Percentiles rank a stretch among this genome's conserved stretches.
These are phyloP conservation scores for Solanum okadae DNA, from an alignment of 257 asterid genomes.

Conservation along the genomic window DNA sequence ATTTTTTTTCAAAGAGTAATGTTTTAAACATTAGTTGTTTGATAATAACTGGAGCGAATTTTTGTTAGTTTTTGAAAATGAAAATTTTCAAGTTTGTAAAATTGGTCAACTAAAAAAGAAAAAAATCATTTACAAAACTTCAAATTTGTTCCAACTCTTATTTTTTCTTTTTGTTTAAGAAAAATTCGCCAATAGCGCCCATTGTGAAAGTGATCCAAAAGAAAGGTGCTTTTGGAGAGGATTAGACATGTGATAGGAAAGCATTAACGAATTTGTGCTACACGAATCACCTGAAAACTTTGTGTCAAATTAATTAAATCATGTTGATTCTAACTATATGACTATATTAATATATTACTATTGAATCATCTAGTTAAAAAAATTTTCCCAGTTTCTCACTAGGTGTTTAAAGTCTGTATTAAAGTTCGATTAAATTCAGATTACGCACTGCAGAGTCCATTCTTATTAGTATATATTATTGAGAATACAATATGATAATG, in stretches of 20 bases:
- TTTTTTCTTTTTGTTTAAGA: background rate
- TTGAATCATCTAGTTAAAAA: too few species aligned
- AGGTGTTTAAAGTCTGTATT: fast-evolving
- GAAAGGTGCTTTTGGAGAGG: background rate
- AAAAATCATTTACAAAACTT: background rate
- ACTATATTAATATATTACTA: background rate
- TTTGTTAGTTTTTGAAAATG: background rate
- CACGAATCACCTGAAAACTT: background rate
- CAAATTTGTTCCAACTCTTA: background rate
- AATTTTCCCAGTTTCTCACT: too few species aligned
- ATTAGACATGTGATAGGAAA: background rate
- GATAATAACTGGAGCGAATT: background rate
- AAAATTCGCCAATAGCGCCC: background rate
- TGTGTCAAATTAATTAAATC: background rate
- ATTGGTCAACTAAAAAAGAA: background rate
- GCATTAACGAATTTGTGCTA: background rate
- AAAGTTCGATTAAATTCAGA: too few species aligned
- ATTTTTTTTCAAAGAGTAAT: background rate
- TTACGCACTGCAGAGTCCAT: fast-evolving
- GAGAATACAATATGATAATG: background rate
- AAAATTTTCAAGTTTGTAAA: background rate
- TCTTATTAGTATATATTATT: background rate
- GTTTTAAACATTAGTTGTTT: background rate
- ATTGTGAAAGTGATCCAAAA: background rate
- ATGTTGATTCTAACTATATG: background rate